Evolutionary conservation across 2,329 filamentous ascomycete species (phyloP), one percentile per base, ranked within the genome.

Genomic region (Amphichorda felina): DNA sequence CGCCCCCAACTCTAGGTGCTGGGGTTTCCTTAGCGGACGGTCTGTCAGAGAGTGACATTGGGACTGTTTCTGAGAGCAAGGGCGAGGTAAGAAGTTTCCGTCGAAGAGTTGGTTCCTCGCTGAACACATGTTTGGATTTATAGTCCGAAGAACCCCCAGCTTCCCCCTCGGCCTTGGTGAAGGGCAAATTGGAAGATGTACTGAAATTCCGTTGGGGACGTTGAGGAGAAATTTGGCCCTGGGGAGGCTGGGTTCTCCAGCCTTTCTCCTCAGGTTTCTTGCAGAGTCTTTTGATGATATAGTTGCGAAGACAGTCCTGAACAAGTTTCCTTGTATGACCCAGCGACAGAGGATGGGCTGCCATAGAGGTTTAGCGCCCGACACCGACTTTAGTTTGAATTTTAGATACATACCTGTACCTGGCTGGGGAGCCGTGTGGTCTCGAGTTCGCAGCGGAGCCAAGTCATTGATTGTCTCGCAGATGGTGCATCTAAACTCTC

Each of bases 391-490:
- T n/a, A 24, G 21, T 24, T 10, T 10, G 21, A 24, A 24, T 10
- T 24, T 24, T 6, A 6, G 21, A 10, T 6, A 24, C 26, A 42
- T 39, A 25, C 14, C 21, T 24, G 21, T 39, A 25, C 14, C 21
- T 24, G 21, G 10, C 21, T 24, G 21, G 10, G 21, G 21, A 24
- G 6, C 21, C 21, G 21, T 6, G 21, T 10, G 6, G 21, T 24
- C 21, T 24, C 21, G 21, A 6, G 21, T 10, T 10, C 14, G 11
- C 25, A 38, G 22, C 10, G 53, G 49, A 22, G 51, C 51, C 35
- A 94, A 56, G 51, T 94, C 86, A 51, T 93, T 94, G 51, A 94
- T 77, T 14, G 82, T 91, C 48, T 83, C 63, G 55, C 87, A 94
- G 37, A 84, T 80, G 29, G 82, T 82, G 55, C 87, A 94, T 46